phyloP scores from a whole-genome alignment of 371 early-diverging fungal genomes.

The Mortierella sp. region DNA sequence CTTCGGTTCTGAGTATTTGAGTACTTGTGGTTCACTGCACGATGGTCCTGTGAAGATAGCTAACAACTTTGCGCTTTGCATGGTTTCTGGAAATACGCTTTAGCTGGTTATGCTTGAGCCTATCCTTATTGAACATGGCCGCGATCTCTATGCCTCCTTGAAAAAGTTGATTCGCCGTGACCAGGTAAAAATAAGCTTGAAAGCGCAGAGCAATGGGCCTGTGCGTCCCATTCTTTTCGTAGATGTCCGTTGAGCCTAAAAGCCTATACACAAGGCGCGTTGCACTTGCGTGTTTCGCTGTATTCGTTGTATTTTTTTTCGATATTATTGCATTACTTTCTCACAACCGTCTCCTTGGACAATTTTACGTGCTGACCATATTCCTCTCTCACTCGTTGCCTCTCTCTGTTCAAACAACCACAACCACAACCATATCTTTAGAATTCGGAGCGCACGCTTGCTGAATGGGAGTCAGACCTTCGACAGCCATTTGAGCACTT shows the following conservation, averaged over 20 bases:
- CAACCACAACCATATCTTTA: constrained; percentile 1
- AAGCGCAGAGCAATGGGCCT: not conserved
- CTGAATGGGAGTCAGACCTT: constrained; percentile 35
- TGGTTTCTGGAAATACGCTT: not conserved
- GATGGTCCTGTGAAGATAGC: not conserved
- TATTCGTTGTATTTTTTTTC: too few species aligned
- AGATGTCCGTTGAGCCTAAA: too few species aligned
- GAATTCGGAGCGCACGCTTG: constrained; percentile 41
- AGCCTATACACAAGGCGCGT: not conserved
- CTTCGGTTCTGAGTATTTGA: not conserved
- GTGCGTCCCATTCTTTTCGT: too few species aligned
- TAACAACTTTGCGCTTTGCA: not conserved
- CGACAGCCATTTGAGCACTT: constrained; percentile 56
- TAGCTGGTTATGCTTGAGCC: constrained; percentile 47
- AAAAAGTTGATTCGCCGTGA: constrained; percentile 48
- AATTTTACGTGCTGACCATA: not conserved
- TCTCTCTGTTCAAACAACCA: constrained; percentile 6
- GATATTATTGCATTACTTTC: too few species aligned
- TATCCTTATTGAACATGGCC: constrained; percentile 35
- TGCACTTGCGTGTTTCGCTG: not conserved
- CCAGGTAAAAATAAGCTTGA: constrained; percentile 24
- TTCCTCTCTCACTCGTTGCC: constrained; percentile 4
- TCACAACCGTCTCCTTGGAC: not conserved
- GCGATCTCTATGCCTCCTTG: constrained; percentile 34
- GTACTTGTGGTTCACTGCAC: not conserved